These are phyloP conservation scores for Podosphaera fusca DNA, from an alignment of 2,329 filamentous ascomycete genomes.

Conservation along the genomic window DNA sequence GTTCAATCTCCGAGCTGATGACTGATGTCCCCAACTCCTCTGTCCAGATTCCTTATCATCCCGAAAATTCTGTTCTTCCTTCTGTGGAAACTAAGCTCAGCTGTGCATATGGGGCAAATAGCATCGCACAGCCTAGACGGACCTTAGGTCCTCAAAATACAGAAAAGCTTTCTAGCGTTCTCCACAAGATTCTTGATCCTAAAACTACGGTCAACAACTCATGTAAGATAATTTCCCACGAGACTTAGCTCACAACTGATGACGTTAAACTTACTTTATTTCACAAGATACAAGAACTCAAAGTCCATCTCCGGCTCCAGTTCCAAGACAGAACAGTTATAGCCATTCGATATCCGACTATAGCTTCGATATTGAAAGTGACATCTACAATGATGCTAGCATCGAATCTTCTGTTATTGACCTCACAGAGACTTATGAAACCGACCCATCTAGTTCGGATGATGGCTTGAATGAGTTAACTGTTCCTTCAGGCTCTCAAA, in stretches of 20 bases:
- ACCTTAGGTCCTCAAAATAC: conserved; percentile 3
- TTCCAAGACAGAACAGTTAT: conserved; percentile 1
- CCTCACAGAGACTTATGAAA: conserved; percentile 4
- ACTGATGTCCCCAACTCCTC: conserved; percentile 7
- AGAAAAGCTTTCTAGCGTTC: conserved; percentile 6
- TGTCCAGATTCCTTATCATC: conserved; percentile 5
- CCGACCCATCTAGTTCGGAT: conserved; percentile 1
- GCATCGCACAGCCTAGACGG: conserved; percentile 5
- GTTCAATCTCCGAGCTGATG: conserved; percentile 5
- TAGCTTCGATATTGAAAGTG: conserved; percentile 18
- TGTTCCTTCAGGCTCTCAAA: neutral
- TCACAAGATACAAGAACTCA: neutral
- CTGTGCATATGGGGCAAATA: conserved; percentile 14
- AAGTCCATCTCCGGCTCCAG: neutral
- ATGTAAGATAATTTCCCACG: conserved; percentile 1
- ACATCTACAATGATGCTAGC: conserved; percentile 16
- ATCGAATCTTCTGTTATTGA: conserved; percentile 11
- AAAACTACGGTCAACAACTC: conserved; percentile 1
- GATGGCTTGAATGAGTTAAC: neutral
- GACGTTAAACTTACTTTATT: neutral
- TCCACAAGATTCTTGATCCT: conserved; percentile 8
- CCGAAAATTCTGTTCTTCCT: conserved; percentile 6
- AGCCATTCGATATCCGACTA: neutral
- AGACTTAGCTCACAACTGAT: neutral
- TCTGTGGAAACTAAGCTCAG: conserved; percentile 8